Base-by-base conservation (phyloP, 805 yeast genomes). In the Saccharomycopsis malanga region DNA sequence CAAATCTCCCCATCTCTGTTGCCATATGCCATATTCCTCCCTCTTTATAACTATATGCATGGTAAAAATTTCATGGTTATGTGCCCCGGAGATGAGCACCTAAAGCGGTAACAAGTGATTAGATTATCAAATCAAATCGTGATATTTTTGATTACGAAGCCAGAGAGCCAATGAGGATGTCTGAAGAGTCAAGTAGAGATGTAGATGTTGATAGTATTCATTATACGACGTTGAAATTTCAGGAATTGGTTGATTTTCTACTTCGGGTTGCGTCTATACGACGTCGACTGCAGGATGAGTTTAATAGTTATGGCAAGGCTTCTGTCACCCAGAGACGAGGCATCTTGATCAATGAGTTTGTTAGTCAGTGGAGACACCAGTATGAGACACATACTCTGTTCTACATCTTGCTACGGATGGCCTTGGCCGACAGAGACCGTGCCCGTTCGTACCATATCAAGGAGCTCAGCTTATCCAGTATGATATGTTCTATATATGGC, bases 401-500 rank as follows among this genome's bases (percentile, higher is more conserved):
- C 2, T 79, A 72, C 55, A 89, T 91, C 0, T 81, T 81, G 1
- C 68, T 84, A 14, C 65, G 79, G 27, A 66, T 88, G 41, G 66
- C 74, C 1, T 61, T 83, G 23, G 87, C 94, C 0, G 72, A 77
- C 45, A 68, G 77, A 44, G 95, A 86, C 54, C 65, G 71, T 18
- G 63, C 63, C 22, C 65, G 88, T 36, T 62, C 72, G 36, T 86
- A 79, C 60, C 71, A 76, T 53, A 67, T 86, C 35, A 79, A 77
- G 58, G 95, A 88, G 53, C 66, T 67, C 17, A 71, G 76, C 0
- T 61, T 89, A 29, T 83, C 81, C 0, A 66, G 62, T 44, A 56
- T 74, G 4, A 53, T 82, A 2, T 63, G 74, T 39, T 68, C 74
- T 52, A 70, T 81, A 36, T 67, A 81, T 44, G 74, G 73, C 37